Evolutionary conservation across 768 basidiomycete species (phyloP).

Genomic region (Terana coerulea): DNA sequence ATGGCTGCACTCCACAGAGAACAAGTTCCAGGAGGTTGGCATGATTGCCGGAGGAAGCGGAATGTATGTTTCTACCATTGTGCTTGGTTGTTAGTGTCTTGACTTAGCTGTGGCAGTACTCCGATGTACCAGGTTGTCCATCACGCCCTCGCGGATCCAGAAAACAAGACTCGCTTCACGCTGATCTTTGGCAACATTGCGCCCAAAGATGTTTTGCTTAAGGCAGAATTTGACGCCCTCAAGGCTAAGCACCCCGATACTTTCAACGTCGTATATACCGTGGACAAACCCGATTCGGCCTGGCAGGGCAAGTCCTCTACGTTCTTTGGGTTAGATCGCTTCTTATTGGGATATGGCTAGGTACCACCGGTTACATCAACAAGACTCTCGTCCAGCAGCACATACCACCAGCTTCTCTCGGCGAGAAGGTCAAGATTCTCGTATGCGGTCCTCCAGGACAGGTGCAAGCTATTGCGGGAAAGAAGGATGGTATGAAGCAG

Average conservation of each 20-base stretch:
- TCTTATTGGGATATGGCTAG: not conserved
- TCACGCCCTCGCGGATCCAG: constrained; percentile 65
- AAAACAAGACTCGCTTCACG: constrained; percentile 93
- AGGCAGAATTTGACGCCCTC: constrained; percentile 68
- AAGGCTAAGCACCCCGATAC: constrained; percentile 64
- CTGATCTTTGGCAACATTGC: constrained; percentile 89
- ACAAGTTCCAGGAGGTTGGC: constrained; percentile 81
- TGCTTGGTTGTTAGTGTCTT: too few relatives aligned
- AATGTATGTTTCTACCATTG: constrained; percentile 49
- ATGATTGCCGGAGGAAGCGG: constrained; percentile 94
- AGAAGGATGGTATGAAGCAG: constrained; percentile 86
- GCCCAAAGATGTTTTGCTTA: constrained; percentile 86
- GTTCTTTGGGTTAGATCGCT: not conserved
- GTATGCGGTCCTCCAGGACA: constrained; percentile 90
- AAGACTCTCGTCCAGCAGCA: constrained; percentile 70
- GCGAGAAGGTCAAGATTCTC: constrained; percentile 84
- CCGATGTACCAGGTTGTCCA: constrained; percentile 81
- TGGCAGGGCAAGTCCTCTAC: constrained; percentile 42
- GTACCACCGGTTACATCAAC: constrained; percentile 63
- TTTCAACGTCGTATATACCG: constrained; percentile 80
- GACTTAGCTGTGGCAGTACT: constrained; percentile 48
- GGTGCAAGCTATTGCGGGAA: constrained; percentile 83
- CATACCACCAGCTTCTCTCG: constrained; percentile 56
- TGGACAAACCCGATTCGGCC: constrained; percentile 73
- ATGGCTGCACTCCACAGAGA: constrained; percentile 40